phyloP scores from a whole-genome alignment of 139 green algal species.

The Chloropicon primus region DNA sequence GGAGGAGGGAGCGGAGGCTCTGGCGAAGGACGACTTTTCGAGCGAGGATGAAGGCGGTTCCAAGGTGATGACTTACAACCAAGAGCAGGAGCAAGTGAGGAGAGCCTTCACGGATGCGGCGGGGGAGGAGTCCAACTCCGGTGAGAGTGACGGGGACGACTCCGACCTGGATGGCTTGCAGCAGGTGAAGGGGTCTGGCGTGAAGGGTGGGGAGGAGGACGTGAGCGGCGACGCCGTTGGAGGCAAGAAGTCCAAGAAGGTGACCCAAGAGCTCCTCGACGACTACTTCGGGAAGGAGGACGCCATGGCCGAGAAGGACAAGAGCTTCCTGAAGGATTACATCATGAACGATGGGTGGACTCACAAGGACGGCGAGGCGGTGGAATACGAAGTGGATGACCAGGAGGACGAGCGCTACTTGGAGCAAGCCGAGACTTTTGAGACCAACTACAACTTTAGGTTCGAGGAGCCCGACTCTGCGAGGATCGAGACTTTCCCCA shows the following conservation, averaged over 20 bases:
- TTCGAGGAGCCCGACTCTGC: slow-evolving; percentile 60
- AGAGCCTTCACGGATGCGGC: neutral
- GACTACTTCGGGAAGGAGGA: slow-evolving; percentile 60
- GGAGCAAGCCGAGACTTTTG: slow-evolving; percentile 64
- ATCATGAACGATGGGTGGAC: slow-evolving; percentile 43
- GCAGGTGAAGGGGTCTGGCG: neutral
- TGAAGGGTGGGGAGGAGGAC: neutral
- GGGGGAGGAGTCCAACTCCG: neutral
- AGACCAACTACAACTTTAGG: slow-evolving; percentile 86
- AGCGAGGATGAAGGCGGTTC: neutral
- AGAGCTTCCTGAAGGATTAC: slow-evolving; percentile 73
- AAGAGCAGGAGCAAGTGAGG: neutral
- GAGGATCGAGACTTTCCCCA: slow-evolving; percentile 55
- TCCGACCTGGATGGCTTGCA: neutral
- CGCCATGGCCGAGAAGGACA: slow-evolving; percentile 33
- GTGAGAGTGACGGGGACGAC: neutral
- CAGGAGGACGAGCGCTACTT: slow-evolving; percentile 45
- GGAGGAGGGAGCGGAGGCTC: neutral
- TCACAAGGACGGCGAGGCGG: slow-evolving; percentile 23
- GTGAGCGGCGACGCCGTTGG: neutral
- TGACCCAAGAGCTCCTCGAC: slow-evolving; percentile 22
- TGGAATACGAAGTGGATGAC: slow-evolving; percentile 20
- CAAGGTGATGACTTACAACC: neutral
- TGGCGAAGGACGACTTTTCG: neutral
- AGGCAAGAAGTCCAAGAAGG: neutral